phyloP scores from a whole-genome alignment of 2,329 filamentous ascomycete genomes.

The Colletotrichum sp. region DNA sequence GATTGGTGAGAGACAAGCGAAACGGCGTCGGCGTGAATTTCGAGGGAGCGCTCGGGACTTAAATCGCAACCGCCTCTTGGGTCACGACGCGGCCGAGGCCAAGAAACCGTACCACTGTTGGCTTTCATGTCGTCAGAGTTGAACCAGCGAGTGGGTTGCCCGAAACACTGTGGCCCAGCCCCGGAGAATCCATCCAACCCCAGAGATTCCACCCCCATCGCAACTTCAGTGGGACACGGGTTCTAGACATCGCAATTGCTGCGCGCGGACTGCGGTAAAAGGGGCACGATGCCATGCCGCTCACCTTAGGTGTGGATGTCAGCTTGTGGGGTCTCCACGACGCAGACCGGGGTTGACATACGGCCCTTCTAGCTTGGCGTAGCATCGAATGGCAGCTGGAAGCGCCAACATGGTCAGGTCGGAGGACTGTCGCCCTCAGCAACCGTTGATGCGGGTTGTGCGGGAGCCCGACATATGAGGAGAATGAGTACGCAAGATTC shows the following conservation, averaged over 20 bases:
- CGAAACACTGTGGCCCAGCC: not conserved
- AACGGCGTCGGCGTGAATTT: not conserved
- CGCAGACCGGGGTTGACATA: not conserved
- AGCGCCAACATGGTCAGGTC: not conserved
- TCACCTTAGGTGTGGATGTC: not conserved
- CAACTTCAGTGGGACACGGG: not conserved
- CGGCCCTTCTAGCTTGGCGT: not conserved
- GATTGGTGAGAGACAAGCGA: not conserved
- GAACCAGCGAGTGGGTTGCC: not conserved
- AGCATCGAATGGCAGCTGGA: not conserved
- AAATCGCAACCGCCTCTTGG: not conserved
- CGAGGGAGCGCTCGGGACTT: not conserved
- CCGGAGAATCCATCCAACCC: not conserved
- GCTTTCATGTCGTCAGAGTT: not conserved
- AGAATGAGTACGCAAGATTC: fast-evolving
- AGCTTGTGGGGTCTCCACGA: not conserved
- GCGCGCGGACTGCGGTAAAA: not conserved
- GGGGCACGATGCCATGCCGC: not conserved
- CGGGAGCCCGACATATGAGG: fast-evolving
- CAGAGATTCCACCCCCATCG: not conserved
- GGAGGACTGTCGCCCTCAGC: not conserved
- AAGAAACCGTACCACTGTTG: not conserved
- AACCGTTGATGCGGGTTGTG: not conserved
- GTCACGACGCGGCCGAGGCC: not conserved
- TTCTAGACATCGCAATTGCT: not conserved